Conservation (phyloP, 2,329 filamentous ascomycete genomes). For the Whalleya microplaca region DNA sequence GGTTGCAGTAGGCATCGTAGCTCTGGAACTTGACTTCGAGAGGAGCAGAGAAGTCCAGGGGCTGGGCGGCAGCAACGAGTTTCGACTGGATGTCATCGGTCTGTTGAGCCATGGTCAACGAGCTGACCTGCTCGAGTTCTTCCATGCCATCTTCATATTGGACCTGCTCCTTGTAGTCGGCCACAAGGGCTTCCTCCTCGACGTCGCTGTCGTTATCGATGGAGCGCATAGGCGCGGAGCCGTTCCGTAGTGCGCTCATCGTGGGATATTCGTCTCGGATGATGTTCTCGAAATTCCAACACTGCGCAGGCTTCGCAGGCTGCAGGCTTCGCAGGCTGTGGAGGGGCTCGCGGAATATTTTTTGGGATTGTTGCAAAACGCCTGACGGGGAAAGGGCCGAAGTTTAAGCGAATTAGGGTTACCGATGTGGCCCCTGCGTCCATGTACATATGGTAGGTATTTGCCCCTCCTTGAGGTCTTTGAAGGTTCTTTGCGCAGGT, state of each 20-base stretch:
- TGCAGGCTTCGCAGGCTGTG: constrained; percentile 1
- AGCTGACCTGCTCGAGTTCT: constrained; percentile 76
- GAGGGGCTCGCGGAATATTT: constrained; percentile 35
- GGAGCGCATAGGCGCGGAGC: constrained; percentile 61
- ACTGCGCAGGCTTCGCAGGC: too few species aligned
- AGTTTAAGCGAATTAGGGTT: constrained; percentile 40
- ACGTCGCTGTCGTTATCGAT: constrained; percentile 86
- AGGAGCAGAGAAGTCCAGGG: constrained; percentile 92
- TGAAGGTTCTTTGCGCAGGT: neutral
- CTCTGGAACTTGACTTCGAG: constrained; percentile 97
- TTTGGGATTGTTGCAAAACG: constrained; percentile 22
- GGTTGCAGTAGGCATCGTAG: constrained; percentile 98
- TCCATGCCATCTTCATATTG: constrained; percentile 88
- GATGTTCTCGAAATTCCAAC: constrained; percentile 11
- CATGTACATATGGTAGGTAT: constrained; percentile 1
- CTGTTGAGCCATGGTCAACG: constrained; percentile 71
- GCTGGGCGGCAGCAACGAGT: constrained; percentile 87
- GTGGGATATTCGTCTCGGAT: constrained; percentile 30
- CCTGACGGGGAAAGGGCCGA: constrained; percentile 29
- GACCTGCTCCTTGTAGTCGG: constrained; percentile 95
- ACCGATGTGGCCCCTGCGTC: constrained; percentile 16
- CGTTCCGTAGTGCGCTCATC: constrained; percentile 68
- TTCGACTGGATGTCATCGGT: constrained; percentile 92
- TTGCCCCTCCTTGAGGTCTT: neutral
- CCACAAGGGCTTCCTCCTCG: constrained; percentile 93